Evolutionary conservation across 1,139 yeast genomes (phyloP), one percentile per base, ranked within the genome.

Genomic region (Debaryomyces coudertii): DNA sequence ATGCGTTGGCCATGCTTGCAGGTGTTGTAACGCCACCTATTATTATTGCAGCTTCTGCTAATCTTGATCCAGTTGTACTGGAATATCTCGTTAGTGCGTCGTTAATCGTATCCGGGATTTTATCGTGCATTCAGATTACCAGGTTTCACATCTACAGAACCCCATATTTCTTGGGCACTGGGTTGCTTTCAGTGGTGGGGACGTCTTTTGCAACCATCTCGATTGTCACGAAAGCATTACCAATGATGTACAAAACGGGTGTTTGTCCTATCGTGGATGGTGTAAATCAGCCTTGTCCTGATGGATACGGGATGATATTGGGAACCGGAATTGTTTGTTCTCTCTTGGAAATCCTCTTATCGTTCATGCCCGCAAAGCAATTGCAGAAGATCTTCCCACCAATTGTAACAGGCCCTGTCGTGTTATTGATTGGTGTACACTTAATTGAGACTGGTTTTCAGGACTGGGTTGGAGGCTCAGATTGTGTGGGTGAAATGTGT

Each of bases 391-490:
- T 88, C 38, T 90, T 90, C 72, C 97, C 97, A 22, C 90, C 95
- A 31, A 71, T 89, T 42, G 97, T 90, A 48, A 90, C 96, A 22
- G 97, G 97, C 45, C 95, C 96, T 1, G 96, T 90, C 43, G 96
- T 90, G 29, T 67, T 90, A 51, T 76, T 90, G 40, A 89, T 90
- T 61, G 97, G 97, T 54, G 73, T 83, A 38, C 70, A 77, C 34
- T 76, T 90, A 57, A 76, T 89, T 47, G 73, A 75, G 56, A 62
- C 87, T 41, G 97, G 95, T 20, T 83, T 90, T 66, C 63, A 80
- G 58, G 90, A 90, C 66, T 88, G 95, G 88, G 84, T 83, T 37
- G 97, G 97, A 53, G 97, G 97, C 40, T 71, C 89, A n/a, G 83
- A 83, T 22, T 88, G 95, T 66, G 69, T 75, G 43, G 77, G 63